Evolutionary conservation across 306 rosid genomes (phyloP).

Genomic region (Carpinus viminea): DNA sequence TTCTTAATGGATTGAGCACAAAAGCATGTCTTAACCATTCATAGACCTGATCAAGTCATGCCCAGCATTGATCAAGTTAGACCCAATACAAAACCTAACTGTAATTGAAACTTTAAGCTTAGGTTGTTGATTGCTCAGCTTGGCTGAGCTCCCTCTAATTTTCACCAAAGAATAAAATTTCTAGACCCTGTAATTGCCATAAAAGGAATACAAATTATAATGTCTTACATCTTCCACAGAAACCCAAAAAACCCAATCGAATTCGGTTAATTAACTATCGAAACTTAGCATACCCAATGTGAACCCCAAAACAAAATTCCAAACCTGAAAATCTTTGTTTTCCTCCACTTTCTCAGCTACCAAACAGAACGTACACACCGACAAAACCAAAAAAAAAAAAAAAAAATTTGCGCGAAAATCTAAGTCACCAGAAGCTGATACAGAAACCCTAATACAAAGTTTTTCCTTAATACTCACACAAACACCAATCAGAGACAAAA

Average conservation of each 20-base stretch:
- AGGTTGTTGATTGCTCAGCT: background rate
- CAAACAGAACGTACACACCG: background rate
- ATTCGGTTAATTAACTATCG: background rate
- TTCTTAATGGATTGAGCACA: background rate
- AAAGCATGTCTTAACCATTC: background rate
- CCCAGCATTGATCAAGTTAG: conserved; percentile 1
- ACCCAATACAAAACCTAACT: background rate
- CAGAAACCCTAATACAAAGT: conserved; percentile 4
- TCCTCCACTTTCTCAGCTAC: conserved; percentile 1
- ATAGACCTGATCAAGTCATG: background rate
- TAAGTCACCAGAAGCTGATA: background rate
- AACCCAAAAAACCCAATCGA: background rate
- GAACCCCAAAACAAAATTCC: background rate
- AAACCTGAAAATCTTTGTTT: background rate
- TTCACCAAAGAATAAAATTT: background rate
- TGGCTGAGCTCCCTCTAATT: background rate
- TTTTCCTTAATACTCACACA: background rate
- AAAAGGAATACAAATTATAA: background rate
- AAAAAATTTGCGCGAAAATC: background rate
- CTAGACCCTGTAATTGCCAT: background rate
- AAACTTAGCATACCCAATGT: conserved; percentile 4
- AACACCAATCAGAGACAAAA: conserved; percentile 1
- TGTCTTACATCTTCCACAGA: background rate
- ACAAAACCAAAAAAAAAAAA: background rate
- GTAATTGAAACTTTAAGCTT: background rate